Base-by-base conservation (phyloP, 2,329 filamentous ascomycete species). In the Fusarium sp. region DNA sequence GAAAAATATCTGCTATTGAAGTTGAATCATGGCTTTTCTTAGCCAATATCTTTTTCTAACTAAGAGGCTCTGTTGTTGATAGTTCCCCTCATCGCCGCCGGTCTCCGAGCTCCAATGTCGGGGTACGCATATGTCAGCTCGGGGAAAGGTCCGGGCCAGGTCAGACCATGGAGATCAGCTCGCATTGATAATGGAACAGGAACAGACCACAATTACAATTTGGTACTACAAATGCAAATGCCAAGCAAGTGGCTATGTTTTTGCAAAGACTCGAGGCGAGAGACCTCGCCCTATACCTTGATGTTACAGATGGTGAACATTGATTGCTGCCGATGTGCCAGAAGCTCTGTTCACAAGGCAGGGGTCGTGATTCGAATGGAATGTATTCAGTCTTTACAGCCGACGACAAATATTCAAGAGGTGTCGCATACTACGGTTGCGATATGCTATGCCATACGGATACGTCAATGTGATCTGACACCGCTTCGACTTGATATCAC, bases 51-150 rank as follows among this genome's bases (percentile, higher is more conserved):
- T 53, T 17, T 19, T 25, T 32, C 20, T 37, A 47, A 22, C 25
- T 44, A 15, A 9, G 23, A 48, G 39, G 23, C 43, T 30, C 33
- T 37, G 56, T 37, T 30, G 48, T 49, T 41, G 35, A 53, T 23
- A 43, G 39, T 51, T 61, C 65, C 50, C 62, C 67, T 62, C 59
- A 62, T 48, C 57, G 48, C 67, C 67, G 63, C 67, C 67, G 67
- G 67, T 70, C 67, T 70, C 67, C 67, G 67, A 70, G 67, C 52
- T 70, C 35, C 23, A 47, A 70, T 53, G 62, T 69, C 66, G 66
- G 67, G 66, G 62, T 57, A 60, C 56, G 56, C 47, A 50, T 59
- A 23, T 66, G 62, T 70, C 59, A 70, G 59, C 67, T 70, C 67
- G 67, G 66, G 55, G 41, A 47, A 70, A 55, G 50, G 50, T 48